Percentiles rank a stretch among this genome's conserved stretches.
These are phyloP conservation scores for Bryum argenteum DNA, from an alignment of 225 moss, liverwort and hornwort species.

Conservation along the genomic window DNA sequence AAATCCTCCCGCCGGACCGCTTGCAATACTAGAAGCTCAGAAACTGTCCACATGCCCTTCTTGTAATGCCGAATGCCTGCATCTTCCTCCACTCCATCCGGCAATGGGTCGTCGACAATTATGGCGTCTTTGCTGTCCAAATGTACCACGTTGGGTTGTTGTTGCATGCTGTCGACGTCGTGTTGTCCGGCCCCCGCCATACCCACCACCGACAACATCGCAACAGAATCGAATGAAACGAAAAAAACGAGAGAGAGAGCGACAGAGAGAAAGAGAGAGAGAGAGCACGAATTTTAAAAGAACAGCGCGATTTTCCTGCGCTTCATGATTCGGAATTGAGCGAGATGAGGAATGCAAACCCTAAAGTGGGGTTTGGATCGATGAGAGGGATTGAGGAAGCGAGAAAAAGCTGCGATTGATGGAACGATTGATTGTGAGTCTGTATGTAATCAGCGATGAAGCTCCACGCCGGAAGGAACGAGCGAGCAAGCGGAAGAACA, in stretches of 20 bases:
- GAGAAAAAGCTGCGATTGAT: background rate
- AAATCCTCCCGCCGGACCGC: slow-evolving; percentile 86
- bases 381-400: background rate
- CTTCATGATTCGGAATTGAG: slow-evolving; percentile 23
- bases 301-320: slow-evolving; percentile 17
- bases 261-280: background rate
- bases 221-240: background rate
- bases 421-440: background rate
- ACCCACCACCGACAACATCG: slow-evolving; percentile 56
- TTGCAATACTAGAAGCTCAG: slow-evolving; percentile 88
- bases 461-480: background rate
- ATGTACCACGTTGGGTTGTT: background rate
- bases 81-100: slow-evolving; percentile 58
- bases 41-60: slow-evolving; percentile 97
- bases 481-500: background rate
- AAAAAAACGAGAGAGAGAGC: background rate
- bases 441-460: slow-evolving; percentile 10
- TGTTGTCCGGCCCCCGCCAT: slow-evolving; percentile 54
- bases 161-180: slow-evolving; percentile 32
- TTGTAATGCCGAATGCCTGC: slow-evolving; percentile 59
- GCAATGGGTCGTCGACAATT: slow-evolving; percentile 55
- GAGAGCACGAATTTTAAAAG: no score
- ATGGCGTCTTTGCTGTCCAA: slow-evolving; percentile 61
- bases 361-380: slow-evolving; percentile 20
- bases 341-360: no score